Base-by-base conservation (phyloP, 305 asterid species). In the Fraxinus nigra region DNA sequence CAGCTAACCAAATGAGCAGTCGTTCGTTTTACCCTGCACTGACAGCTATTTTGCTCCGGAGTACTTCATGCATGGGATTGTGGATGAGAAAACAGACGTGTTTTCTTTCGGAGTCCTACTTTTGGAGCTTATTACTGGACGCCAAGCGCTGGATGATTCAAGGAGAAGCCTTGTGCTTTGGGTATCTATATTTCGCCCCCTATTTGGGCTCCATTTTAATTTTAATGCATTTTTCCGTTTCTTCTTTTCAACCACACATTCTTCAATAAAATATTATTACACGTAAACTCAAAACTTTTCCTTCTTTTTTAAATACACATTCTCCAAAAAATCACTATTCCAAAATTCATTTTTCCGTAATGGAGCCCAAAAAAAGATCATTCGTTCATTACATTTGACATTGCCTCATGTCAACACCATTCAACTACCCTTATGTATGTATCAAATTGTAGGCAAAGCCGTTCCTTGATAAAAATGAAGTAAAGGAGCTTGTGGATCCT, bases 1-100 rank as follows among this genome's bases (percentile, higher is more conserved):
- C 28, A 28, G 56, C 79, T 43, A 18, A 80, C 22, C 5, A 37
- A 43, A 51, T 46, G 3, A 33, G 78, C 37, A 35, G 20, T 72
- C 5, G 2, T 3, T 78, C 3, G 75, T 28, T 20, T 76, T 26
- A 20, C 54, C 63, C 77, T 69, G 67, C 40, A 5, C 38, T 54
- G 35, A 76, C 82, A 92, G 97, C 83, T 92, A 92, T 82, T 92
- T 92, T 79, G 94, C 97, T 79, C 97, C 97, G 0, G 97, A 90
- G 79, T 90, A 92, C 85, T 90, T 90, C 82, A 89, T 90, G 94
- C 87, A 90, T 70, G 97, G 94, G 35, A 85, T 90, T 4, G 91
- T 92, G 8, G 94, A 92, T 78, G 97, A 92, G 89, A 92, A 92
- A 86, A 92, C 92, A 5, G 97, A 92, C 18, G 89, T 92, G 35